Conservation (phyloP, 1,284 basidiomycete genomes). For the Rhodotorula sp. region DNA sequence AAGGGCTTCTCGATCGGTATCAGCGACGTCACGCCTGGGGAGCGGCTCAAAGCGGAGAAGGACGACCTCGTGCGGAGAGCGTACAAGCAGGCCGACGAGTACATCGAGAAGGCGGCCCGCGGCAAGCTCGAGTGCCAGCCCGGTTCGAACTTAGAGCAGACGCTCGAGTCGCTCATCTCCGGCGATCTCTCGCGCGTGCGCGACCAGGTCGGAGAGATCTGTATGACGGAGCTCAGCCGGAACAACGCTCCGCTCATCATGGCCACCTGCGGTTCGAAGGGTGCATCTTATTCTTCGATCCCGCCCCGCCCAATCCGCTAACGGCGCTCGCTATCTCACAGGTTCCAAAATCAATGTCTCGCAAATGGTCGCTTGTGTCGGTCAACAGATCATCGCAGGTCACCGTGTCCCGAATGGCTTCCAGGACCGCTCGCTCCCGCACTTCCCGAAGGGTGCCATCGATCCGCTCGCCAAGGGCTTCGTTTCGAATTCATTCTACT, state of each 20-base stretch:
- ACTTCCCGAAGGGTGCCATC: conserved; percentile 96
- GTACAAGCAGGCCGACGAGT: conserved; percentile 80
- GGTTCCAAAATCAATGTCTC: conserved; percentile 99
- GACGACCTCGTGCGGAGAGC: conserved; percentile 83
- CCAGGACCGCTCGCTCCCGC: conserved; percentile 96
- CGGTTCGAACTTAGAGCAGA: conserved; percentile 95
- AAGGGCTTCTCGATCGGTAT: conserved; percentile 98
- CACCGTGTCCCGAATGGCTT: conserved; percentile 99
- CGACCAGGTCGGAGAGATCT: conserved; percentile 93
- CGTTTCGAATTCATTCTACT: conserved; percentile 93
- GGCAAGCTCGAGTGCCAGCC: conserved; percentile 93
- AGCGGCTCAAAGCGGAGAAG: conserved; percentile 74
- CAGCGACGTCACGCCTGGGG: conserved; percentile 97
- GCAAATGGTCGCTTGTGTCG: conserved; percentile 99
- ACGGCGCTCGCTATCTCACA: conserved; percentile 48
- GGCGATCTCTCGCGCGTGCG: conserved; percentile 90
- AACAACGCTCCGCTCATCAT: conserved; percentile 98
- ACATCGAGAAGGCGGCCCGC: conserved; percentile 85
- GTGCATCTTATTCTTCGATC: conserved; percentile 52
- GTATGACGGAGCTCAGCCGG: conserved; percentile 93
- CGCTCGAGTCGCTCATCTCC: conserved; percentile 92
- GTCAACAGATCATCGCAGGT: conserved; percentile 97
- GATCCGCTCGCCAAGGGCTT: conserved; percentile 98
- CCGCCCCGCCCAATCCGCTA: background rate
- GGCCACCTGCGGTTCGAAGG: conserved; percentile 99